These are phyloP conservation scores for Botrytis pseudocinerea DNA, from an alignment of 2,329 filamentous ascomycete species.

Conservation along the genomic window DNA sequence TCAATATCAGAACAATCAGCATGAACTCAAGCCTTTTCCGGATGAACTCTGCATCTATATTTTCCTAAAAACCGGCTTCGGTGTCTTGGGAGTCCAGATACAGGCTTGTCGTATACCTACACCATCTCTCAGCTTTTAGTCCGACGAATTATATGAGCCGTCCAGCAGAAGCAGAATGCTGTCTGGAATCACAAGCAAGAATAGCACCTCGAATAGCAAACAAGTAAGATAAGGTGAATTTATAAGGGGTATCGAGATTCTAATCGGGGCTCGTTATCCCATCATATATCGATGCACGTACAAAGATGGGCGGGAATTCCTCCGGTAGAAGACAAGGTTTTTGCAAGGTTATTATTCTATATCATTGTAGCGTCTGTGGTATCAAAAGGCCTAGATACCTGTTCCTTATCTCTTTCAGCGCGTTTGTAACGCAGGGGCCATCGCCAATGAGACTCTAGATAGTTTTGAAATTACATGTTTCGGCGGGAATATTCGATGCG, in stretches of 20 bases:
- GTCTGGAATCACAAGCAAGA: background rate
- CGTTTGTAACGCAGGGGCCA: background rate
- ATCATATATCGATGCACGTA: background rate
- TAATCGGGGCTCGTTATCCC: background rate
- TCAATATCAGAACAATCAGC: background rate
- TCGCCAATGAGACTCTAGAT: background rate
- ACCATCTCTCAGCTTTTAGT: background rate
- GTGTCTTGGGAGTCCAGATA: background rate
- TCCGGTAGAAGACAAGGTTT: rapidly evolving
- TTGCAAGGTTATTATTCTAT: background rate
- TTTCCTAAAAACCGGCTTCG: background rate
- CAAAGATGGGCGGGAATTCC: too few relatives aligned
- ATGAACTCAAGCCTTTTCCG: background rate
- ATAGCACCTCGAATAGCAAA: rapidly evolving
- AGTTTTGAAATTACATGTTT: background rate
- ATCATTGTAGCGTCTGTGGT: background rate
- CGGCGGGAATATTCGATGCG: rapidly evolving
- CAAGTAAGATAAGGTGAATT: rapidly evolving
- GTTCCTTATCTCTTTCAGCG: rapidly evolving
- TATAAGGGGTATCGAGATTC: background rate
- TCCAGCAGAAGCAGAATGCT: background rate
- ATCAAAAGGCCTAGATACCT: background rate
- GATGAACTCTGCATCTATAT: background rate
- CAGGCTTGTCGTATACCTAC: background rate
- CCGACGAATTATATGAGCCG: rapidly evolving